These are phyloP conservation scores for Aquanectria penicillioides DNA, from an alignment of 2,329 filamentous ascomycete species.

Conservation along the genomic window DNA sequence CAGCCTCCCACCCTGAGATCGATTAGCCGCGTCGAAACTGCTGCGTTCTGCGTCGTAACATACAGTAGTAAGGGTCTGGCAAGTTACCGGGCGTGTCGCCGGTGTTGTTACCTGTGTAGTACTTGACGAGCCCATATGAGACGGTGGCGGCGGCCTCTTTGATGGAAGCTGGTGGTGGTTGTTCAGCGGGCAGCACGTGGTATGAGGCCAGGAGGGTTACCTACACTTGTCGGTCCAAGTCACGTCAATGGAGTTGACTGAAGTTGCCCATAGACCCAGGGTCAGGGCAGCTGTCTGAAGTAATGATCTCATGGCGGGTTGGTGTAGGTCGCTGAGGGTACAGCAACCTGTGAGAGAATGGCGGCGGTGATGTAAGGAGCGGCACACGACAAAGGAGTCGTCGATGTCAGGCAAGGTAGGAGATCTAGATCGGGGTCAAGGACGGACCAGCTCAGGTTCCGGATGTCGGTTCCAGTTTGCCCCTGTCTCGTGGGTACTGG, in stretches of 20 bases:
- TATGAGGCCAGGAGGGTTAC: neutral
- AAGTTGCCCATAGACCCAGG: constrained; percentile 27
- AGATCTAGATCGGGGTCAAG: neutral
- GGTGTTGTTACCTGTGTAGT: constrained; percentile 67
- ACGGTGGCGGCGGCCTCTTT: constrained; percentile 59
- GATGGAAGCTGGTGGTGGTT: constrained; percentile 54
- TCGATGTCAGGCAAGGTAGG: neutral
- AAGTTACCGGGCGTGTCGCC: constrained; percentile 68
- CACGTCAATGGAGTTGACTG: constrained; percentile 28
- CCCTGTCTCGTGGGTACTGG: neutral
- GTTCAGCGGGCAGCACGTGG: neutral
- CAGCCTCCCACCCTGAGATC: constrained; percentile 72
- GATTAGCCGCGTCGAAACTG: constrained; percentile 30
- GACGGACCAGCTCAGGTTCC: neutral
- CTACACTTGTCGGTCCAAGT: constrained; percentile 37
- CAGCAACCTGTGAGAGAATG: neutral
- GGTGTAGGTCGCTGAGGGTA: constrained; percentile 13
- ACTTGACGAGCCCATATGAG: constrained; percentile 59
- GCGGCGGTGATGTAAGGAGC: neutral
- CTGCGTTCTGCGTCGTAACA: constrained; percentile 48
- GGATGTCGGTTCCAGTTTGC: neutral
- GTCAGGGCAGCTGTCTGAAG: constrained; percentile 23
- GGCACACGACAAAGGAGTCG: neutral
- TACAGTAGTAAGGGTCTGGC: constrained; percentile 72
- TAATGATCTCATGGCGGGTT: constrained; percentile 35